These are phyloP conservation scores for Spathaspora sp. DNA, from an alignment of 1,139 yeast species.

Conservation along the genomic window DNA sequence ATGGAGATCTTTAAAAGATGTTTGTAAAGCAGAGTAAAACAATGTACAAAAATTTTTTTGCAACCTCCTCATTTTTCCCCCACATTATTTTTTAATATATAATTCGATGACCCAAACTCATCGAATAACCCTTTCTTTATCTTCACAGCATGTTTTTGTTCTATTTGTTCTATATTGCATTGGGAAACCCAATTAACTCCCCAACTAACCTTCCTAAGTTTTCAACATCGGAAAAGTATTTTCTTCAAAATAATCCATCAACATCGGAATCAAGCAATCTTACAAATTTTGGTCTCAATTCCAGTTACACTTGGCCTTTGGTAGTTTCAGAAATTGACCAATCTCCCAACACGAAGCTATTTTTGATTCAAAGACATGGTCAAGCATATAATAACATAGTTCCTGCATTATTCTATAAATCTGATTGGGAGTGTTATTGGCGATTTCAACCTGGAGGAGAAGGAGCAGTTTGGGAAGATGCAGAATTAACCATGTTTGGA, in stretches of 20 bases:
- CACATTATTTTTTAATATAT: background rate
- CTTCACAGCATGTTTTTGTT: background rate
- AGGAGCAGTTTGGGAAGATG: slow-evolving; percentile 37
- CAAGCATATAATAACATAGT: slow-evolving; percentile 43
- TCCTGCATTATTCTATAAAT: slow-evolving; percentile 10
- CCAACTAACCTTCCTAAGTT: slow-evolving; percentile 11
- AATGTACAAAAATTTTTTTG: too few relatives aligned
- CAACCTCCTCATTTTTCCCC: background rate
- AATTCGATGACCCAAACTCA: background rate
- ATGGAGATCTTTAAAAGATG: slow-evolving; percentile 15
- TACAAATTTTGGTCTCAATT: slow-evolving; percentile 21
- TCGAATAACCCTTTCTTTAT: background rate
- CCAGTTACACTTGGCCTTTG: slow-evolving; percentile 18
- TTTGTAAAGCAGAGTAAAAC: slow-evolving; percentile 11
- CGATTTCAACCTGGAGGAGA: slow-evolving; percentile 30
- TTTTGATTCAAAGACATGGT: slow-evolving; percentile 42
- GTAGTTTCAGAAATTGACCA: background rate
- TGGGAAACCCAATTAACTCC: background rate
- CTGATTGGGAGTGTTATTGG: slow-evolving; percentile 37
- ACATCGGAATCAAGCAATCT: slow-evolving; percentile 1
- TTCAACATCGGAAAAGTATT: slow-evolving; percentile 15
- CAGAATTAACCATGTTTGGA: slow-evolving; percentile 32
- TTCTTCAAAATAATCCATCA: slow-evolving; percentile 20
- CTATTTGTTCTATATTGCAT: background rate
- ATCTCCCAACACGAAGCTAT: slow-evolving; percentile 21